These are phyloP conservation scores for Berkeleyomyces basicola DNA, from an alignment of 2,329 filamentous ascomycete species.

Conservation along the genomic window DNA sequence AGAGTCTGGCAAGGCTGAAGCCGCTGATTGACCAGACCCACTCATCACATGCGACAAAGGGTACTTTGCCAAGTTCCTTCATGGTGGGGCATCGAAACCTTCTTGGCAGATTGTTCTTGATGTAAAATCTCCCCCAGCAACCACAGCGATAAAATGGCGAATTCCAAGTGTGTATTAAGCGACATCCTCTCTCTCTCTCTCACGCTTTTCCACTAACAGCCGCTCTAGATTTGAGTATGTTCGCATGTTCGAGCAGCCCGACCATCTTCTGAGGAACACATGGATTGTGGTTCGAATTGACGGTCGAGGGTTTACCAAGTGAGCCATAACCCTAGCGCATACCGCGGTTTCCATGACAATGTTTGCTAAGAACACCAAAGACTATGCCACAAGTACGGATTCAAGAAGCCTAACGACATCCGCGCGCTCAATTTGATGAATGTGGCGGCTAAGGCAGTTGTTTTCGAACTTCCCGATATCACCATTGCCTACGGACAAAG, in stretches of 20 bases:
- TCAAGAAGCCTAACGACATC: constrained; percentile 83
- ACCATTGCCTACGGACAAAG: constrained; percentile 82
- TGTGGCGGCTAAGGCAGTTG: constrained; percentile 66
- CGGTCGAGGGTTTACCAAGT: constrained; percentile 91
- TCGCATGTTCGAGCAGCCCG: constrained; percentile 68
- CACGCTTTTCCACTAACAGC: constrained; percentile 1
- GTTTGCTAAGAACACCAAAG: constrained; percentile 27
- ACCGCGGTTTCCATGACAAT: background rate
- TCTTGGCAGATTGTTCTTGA: background rate
- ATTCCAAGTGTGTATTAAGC: constrained; percentile 31
- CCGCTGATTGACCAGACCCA: background rate
- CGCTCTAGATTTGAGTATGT: constrained; percentile 75
- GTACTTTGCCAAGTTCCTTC: background rate
- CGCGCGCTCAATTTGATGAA: constrained; percentile 91
- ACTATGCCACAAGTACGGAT: constrained; percentile 66
- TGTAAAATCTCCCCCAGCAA: background rate
- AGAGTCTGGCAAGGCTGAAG: constrained; percentile 8
- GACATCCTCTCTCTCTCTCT: background rate
- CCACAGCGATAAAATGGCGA: constrained; percentile 28
- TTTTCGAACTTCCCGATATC: constrained; percentile 71
- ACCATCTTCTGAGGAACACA: constrained; percentile 69
- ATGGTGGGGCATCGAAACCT: constrained; percentile 3
- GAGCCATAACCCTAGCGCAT: constrained; percentile 17
- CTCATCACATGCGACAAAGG: constrained; percentile 4
- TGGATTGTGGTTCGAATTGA: constrained; percentile 94